Conservation (phyloP, 345 rosid species). For the Salix koriyanagi region DNA sequence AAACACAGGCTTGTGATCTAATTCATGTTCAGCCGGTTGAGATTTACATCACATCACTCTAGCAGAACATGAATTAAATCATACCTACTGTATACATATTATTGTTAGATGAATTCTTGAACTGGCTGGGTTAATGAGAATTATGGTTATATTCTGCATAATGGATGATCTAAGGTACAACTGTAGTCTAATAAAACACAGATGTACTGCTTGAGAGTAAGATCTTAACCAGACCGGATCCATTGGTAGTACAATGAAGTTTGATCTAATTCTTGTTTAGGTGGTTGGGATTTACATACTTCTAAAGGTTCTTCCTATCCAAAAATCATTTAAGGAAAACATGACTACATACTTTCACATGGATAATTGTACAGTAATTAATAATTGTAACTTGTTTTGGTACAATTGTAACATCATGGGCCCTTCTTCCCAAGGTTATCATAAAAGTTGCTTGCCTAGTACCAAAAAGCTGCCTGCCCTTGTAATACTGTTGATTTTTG, state of each 20-base stretch:
- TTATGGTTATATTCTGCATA: constrained; percentile 62
- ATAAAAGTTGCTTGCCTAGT: background rate
- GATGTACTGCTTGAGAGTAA: background rate
- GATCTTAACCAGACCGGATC: background rate
- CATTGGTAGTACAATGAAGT: background rate
- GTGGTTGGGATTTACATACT: background rate
- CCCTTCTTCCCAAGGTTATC: background rate
- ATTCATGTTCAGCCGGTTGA: background rate
- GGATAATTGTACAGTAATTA: background rate
- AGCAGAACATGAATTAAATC: background rate
- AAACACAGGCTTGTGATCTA: background rate
- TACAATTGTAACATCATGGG: background rate
- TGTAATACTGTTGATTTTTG: background rate
- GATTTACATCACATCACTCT: background rate
- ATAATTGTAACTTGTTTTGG: background rate
- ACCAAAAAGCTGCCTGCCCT: background rate
- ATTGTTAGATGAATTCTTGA: constrained; percentile 54
- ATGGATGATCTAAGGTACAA: constrained; percentile 74
- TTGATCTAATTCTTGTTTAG: background rate
- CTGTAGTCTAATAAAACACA: background rate
- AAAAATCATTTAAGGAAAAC: no score
- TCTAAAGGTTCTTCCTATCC: background rate
- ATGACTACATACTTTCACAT: background rate
- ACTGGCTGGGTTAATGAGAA: constrained; percentile 50
- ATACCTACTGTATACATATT: background rate